Percentiles rank a stretch among this genome's conserved stretches.
These are phyloP conservation scores for Lentinula detonsa DNA, from an alignment of 768 basidiomycete species.

Conservation along the genomic window DNA sequence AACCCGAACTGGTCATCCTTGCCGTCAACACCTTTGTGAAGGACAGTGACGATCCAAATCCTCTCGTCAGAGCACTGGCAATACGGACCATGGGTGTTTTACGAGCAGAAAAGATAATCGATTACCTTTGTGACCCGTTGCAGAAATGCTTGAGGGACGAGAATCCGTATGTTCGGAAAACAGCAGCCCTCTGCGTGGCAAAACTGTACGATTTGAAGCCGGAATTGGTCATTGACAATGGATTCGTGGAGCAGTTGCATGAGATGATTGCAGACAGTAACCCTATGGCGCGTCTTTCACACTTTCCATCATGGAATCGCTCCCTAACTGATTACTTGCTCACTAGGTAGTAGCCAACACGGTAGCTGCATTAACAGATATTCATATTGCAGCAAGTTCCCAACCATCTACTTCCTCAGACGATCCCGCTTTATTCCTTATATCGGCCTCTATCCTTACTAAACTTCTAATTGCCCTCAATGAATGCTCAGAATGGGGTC, in stretches of 20 bases:
- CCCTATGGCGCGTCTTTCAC: slow-evolving; percentile 71
- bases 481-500: slow-evolving; percentile 99
- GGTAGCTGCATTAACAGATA: slow-evolving; percentile 87
- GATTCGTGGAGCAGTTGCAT: slow-evolving; percentile 81
- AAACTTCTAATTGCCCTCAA: slow-evolving; percentile 93
- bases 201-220: slow-evolving; percentile 98
- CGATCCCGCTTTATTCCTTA: slow-evolving; percentile 67
- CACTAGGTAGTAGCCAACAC: slow-evolving; percentile 96
- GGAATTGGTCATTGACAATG: slow-evolving; percentile 90
- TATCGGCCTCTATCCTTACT: slow-evolving; percentile 77
- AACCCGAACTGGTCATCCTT: slow-evolving; percentile 97
- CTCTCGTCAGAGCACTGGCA: slow-evolving; percentile 91
- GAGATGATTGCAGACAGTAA: slow-evolving; percentile 96
- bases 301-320: not conserved
- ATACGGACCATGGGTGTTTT: slow-evolving; percentile 98
- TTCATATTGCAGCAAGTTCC: slow-evolving; percentile 67
- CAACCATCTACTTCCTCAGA: slow-evolving; percentile 47
- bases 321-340: not conserved
- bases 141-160: slow-evolving; percentile 91
- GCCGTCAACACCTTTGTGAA: slow-evolving; percentile 99
- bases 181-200: slow-evolving; percentile 93
- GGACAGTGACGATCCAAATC: slow-evolving; percentile 95
- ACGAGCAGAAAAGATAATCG: slow-evolving; percentile 97
- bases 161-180: slow-evolving; percentile 98
- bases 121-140: slow-evolving; percentile 94